Evolutionary conservation across 768 basidiomycete species (phyloP).

Genomic region (Psilocybe azurescens): DNA sequence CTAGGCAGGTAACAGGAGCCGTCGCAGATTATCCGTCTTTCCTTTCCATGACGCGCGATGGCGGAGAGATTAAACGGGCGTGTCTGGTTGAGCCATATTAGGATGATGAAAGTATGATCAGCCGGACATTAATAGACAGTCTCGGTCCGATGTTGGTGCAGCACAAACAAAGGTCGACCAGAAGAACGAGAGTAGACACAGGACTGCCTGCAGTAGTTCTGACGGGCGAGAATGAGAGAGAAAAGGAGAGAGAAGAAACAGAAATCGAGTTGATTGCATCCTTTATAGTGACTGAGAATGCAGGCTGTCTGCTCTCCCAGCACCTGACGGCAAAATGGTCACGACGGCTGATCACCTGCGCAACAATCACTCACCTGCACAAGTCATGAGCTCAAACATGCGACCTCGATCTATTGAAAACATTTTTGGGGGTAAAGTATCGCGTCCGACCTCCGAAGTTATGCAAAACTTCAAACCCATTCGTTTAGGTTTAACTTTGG

Average conservation of each 20-base stretch:
- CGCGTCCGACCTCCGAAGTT: conserved; percentile 12
- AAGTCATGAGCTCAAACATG: conserved; percentile 29
- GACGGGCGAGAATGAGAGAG: conserved; percentile 8
- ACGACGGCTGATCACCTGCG: conserved; percentile 27
- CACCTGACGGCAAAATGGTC: conserved; percentile 26
- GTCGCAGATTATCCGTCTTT: neutral
- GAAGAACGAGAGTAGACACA: conserved; percentile 2
- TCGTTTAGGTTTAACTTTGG: neutral
- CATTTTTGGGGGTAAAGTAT: neutral
- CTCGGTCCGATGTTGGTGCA: conserved; percentile 6
- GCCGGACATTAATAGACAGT: conserved; percentile 17
- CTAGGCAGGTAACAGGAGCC: neutral
- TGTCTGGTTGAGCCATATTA: conserved; percentile 2
- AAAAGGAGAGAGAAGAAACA: conserved; percentile 15
- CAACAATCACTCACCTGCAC: conserved; percentile 26
- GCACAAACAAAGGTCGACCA: neutral
- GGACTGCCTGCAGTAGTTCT: conserved; percentile 7
- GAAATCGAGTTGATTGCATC: conserved; percentile 10
- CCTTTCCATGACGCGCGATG: conserved; percentile 6
- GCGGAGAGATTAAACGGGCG: conserved; percentile 7
- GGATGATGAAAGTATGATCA: neutral
- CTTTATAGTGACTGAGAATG: conserved; percentile 25
- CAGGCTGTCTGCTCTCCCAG: conserved; percentile 23
- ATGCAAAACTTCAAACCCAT: neutral
- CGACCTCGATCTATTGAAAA: conserved; percentile 14